Evolutionary conservation across 2,329 filamentous ascomycete genomes (phyloP).

Genomic region (Zalaria sp.): DNA sequence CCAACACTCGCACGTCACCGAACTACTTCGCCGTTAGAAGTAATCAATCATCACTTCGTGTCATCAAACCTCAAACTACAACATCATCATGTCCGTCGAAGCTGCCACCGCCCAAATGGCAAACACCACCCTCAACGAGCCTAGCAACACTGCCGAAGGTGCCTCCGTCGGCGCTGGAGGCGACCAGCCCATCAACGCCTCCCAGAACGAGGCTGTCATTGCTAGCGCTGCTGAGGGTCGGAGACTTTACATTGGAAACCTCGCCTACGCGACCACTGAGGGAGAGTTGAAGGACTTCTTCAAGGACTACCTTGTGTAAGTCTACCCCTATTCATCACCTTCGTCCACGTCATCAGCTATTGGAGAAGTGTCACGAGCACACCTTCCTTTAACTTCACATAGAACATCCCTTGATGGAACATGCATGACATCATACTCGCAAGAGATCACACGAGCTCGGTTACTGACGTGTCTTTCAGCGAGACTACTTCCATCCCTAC

Average conservation of each 20-base stretch:
- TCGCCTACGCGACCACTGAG: constrained; percentile 99
- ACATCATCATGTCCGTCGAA: constrained; percentile 77
- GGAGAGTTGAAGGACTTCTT: constrained; percentile 99
- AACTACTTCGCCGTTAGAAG: constrained; percentile 21
- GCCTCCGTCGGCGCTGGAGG: constrained; percentile 32
- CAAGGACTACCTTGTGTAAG: constrained; percentile 98
- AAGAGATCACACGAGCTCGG: no score
- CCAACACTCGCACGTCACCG: constrained; percentile 15
- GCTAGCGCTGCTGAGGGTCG: constrained; percentile 97
- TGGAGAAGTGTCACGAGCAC: constrained; percentile 13
- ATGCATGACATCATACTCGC: neutral
- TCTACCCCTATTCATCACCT: constrained; percentile 18
- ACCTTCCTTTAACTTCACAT: no score
- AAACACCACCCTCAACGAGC: constrained; percentile 48
- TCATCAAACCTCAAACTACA: constrained; percentile 37
- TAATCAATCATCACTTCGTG: constrained; percentile 24
- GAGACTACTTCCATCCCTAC: constrained; percentile 98
- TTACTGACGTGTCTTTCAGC: constrained; percentile 35
- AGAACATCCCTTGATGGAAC: neutral
- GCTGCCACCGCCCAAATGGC: constrained; percentile 61
- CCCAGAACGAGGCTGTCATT: constrained; percentile 79
- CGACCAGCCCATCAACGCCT: constrained; percentile 54
- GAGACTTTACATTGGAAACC: constrained; percentile 99
- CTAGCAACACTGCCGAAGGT: constrained; percentile 39
- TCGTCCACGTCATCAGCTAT: neutral